Evolutionary conservation across 208 protist genomes (phyloP).

Genomic region (Trypanosoma boissoni): DNA sequence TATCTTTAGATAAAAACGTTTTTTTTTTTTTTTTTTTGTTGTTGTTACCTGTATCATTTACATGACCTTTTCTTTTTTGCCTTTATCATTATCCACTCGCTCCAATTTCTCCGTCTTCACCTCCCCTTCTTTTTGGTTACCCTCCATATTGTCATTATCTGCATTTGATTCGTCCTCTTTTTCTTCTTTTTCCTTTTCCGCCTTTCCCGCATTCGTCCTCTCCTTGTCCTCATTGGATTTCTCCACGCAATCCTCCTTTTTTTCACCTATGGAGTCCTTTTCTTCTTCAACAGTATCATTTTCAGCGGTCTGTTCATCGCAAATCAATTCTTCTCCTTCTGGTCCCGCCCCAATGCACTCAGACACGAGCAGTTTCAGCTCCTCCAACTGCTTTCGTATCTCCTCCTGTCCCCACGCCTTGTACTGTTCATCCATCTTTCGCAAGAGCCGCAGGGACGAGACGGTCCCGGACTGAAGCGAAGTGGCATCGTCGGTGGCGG

Average conservation of each 20-base stretch:
- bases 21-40: constrained; percentile 20
- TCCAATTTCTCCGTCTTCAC: neutral
- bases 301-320: no score
- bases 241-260: neutral
- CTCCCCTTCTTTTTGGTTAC: neutral
- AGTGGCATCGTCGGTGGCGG: constrained; percentile 11
- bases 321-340: no score
- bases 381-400: constrained; percentile 11
- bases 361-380: constrained; percentile 3
- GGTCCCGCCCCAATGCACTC: neutral
- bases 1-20: no score
- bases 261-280: neutral
- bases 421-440: constrained; percentile 11
- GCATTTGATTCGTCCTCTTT: neutral
- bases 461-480: neutral
- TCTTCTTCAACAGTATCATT: no score
- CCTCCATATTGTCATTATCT: neutral
- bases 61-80: neutral
- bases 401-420: constrained; percentile 2
- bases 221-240: neutral
- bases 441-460: constrained; percentile 2
- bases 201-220: constrained; percentile 3
- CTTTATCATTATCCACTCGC: neutral
- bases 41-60: neutral
- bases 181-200: neutral